phyloP scores from a whole-genome alignment of 2,329 filamentous ascomycete genomes.

The Pyrenochaeta sp. region DNA sequence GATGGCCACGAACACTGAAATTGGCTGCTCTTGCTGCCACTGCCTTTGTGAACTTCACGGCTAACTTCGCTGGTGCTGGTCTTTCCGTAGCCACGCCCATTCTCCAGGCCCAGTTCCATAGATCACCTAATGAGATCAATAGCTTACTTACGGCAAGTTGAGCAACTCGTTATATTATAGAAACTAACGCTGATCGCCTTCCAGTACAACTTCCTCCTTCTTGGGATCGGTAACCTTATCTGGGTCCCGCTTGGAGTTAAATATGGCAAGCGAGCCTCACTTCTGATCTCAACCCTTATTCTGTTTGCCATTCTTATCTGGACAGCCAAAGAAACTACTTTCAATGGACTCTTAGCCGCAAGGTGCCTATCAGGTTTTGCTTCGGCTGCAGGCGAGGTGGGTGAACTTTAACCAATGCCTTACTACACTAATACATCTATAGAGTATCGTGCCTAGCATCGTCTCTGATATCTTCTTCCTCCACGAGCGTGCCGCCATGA shows the following conservation, averaged over 20 bases:
- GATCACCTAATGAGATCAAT: constrained; percentile 6
- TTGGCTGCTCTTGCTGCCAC: constrained; percentile 5
- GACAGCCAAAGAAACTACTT: constrained; percentile 9
- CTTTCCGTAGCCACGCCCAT: constrained; percentile 7
- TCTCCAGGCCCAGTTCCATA: constrained; percentile 4
- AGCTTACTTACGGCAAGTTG: constrained; percentile 3
- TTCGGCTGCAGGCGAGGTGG: constrained; percentile 10
- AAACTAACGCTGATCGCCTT: not conserved
- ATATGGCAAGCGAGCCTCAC: constrained; percentile 11
- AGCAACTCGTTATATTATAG: not conserved
- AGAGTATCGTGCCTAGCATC: constrained; percentile 17
- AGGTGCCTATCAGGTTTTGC: constrained; percentile 11
- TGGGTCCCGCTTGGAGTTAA: constrained; percentile 13
- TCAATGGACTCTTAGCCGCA: constrained; percentile 7
- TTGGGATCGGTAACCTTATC: constrained; percentile 11
- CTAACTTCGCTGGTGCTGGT: constrained; percentile 12
- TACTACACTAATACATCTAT: not conserved
- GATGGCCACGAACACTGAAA: constrained; percentile 11
- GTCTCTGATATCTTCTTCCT: constrained; percentile 17
- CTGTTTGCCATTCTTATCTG: constrained; percentile 11
- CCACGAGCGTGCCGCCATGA: constrained; percentile 16
- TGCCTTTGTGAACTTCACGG: constrained; percentile 11
- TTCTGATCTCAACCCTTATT: constrained; percentile 5
- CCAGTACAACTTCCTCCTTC: constrained; percentile 11
- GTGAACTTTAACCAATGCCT: not conserved